phyloP scores from a whole-genome alignment of 1,284 basidiomycete genomes.

The Heterobasidion annosum region DNA sequence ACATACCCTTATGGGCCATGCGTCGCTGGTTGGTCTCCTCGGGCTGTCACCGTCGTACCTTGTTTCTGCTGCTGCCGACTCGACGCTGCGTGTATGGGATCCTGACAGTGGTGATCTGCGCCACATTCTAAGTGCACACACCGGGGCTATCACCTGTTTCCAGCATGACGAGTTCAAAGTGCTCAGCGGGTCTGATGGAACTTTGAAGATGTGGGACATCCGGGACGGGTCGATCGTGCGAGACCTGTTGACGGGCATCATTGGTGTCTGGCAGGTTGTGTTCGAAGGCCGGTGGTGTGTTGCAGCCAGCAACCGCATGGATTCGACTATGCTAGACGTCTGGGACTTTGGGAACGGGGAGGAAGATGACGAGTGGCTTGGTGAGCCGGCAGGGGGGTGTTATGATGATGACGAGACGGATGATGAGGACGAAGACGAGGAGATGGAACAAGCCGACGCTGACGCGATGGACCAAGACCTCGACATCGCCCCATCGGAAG shows the following conservation, averaged over 20 bases:
- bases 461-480: constrained; percentile 68
- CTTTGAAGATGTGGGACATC: constrained; percentile 94
- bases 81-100: constrained; percentile 89
- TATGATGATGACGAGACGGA: constrained; percentile 41
- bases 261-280: constrained; percentile 92
- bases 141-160: constrained; percentile 94
- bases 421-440: constrained; percentile 36
- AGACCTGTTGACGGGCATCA: constrained; percentile 82
- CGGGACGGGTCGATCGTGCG: constrained; percentile 75
- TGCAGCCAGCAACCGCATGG: constrained; percentile 79
- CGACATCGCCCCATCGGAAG: constrained; percentile 37
- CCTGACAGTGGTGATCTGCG: constrained; percentile 72
- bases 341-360: constrained; percentile 79
- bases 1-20: constrained; percentile 78
- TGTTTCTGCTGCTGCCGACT: constrained; percentile 91
- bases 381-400: constrained; percentile 38
- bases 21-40: constrained; percentile 80
- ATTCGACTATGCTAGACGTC: constrained; percentile 74
- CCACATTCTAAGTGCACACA: constrained; percentile 79
- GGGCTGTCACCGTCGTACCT: constrained; percentile 83
- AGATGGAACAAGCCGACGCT: constrained; percentile 38
- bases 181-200: constrained; percentile 89
- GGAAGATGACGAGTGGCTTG: constrained; percentile 43
- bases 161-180: constrained; percentile 97
- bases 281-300: constrained; percentile 91